phyloP scores from a whole-genome alignment of 176 grass and related monocot species.

The Tillandsia fasciculata region DNA sequence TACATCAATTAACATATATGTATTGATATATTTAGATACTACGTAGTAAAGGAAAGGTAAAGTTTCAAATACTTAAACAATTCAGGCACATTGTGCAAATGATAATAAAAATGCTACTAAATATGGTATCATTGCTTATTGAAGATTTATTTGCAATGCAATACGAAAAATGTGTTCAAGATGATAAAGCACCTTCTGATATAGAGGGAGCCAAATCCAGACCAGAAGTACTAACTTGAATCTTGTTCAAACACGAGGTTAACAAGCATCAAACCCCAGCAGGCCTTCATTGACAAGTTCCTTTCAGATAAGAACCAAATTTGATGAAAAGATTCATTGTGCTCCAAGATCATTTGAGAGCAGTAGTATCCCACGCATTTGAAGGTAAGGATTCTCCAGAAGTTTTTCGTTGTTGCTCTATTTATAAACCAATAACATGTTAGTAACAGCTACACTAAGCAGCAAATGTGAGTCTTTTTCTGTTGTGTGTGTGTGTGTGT shows the following conservation, averaged over 20 bases:
- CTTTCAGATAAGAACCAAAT: not conserved
- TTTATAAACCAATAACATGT: conserved; percentile 7
- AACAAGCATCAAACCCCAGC: conserved; percentile 17
- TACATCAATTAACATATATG: conserved; percentile 7
- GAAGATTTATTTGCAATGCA: too few relatives aligned
- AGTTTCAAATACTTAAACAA: not conserved
- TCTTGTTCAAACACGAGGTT: conserved; percentile 27
- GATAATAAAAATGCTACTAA: too few relatives aligned
- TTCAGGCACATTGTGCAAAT: not conserved
- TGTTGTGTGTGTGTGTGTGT: not conserved
- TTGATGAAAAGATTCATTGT: conserved; percentile 29
- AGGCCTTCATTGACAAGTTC: conserved; percentile 26
- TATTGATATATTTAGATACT: not conserved
- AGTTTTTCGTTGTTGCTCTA: conserved; percentile 99
- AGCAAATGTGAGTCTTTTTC: not conserved
- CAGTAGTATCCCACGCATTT: conserved; percentile 93
- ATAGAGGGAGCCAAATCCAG: conserved; percentile 19
- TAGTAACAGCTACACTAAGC: conserved; percentile 15
- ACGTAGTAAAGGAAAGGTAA: not conserved
- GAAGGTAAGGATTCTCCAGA: conserved; percentile 98
- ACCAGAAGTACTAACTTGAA: conserved; percentile 17
- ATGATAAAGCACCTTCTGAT: conserved; percentile 12
- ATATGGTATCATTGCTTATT: too few relatives aligned
- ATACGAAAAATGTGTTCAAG: too few relatives aligned
- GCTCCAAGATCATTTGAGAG: conserved; percentile 81